A percentile compares a stretch with the other conserved stretches of the same genome.
Evolutionary conservation across 2,329 filamentous ascomycete genomes (phyloP).

Genomic region (Aspergillus versicolor): DNA sequence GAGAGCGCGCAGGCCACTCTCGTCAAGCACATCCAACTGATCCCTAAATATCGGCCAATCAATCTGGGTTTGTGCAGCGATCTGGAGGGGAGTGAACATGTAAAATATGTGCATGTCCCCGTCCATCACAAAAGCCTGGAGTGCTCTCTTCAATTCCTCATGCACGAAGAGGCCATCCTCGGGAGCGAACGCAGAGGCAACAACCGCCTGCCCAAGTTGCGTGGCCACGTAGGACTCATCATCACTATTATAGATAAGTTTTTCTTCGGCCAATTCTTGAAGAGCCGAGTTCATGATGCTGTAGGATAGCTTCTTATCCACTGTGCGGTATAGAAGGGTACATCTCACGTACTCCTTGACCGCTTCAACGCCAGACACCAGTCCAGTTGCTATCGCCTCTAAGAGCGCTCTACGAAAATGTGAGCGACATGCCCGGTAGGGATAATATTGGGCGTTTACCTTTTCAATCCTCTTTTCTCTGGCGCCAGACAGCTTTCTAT

Average conservation of each 20-base stretch:
- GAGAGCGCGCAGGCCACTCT: slow-evolving; percentile 69
- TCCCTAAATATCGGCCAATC: slow-evolving; percentile 73
- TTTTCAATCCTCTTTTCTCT: slow-evolving; percentile 67
- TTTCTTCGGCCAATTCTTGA: slow-evolving; percentile 54
- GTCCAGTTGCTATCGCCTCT: slow-evolving; percentile 66
- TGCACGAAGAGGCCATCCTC: slow-evolving; percentile 74
- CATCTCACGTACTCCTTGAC: slow-evolving; percentile 68
- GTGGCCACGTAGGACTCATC: slow-evolving; percentile 60
- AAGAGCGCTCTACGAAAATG: slow-evolving; percentile 59
- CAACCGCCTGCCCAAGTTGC: slow-evolving; percentile 66
- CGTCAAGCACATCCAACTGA: slow-evolving; percentile 68
- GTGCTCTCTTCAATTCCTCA: slow-evolving; percentile 64
- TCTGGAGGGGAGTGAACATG: slow-evolving; percentile 71
- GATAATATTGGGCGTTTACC: slow-evolving; percentile 41
- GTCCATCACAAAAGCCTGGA: slow-evolving; percentile 75
- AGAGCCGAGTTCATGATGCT: slow-evolving; percentile 60
- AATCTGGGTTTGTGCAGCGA: slow-evolving; percentile 48
- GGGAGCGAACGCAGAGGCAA: slow-evolving; percentile 70
- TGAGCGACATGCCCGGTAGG: slow-evolving; percentile 3
- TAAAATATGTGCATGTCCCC: slow-evolving; percentile 79
- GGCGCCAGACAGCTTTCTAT: slow-evolving; percentile 68
- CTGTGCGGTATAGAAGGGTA: slow-evolving; percentile 64
- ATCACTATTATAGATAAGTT: slow-evolving; percentile 55
- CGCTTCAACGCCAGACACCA: slow-evolving; percentile 65
- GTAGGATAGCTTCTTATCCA: slow-evolving; percentile 51